A percentile compares a stretch with the other conserved stretches of the same genome.
phyloP scores from a whole-genome alignment of 441 rosid species.

The Jatropha multifida region DNA sequence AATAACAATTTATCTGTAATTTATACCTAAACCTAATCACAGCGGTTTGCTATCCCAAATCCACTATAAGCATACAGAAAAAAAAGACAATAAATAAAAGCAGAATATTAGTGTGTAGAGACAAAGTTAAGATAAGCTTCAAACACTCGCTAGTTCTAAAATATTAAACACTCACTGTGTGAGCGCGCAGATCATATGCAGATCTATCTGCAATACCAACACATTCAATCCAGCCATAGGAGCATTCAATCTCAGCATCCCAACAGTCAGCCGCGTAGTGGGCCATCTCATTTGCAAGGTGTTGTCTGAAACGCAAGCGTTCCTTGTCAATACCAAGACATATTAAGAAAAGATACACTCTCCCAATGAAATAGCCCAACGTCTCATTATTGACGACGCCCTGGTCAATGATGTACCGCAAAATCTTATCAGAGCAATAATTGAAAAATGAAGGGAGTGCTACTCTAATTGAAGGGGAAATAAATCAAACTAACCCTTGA shows the following conservation, averaged over 20 bases:
- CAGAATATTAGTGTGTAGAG: too few relatives aligned
- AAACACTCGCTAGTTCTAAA: background rate
- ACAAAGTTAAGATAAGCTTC: constrained; percentile 5
- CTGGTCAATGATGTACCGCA: constrained; percentile 28
- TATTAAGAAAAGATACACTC: constrained; percentile 65
- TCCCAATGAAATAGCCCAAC: constrained; percentile 69
- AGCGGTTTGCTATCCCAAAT: constrained; percentile 35
- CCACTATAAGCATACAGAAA: background rate
- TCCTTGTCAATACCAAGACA: constrained; percentile 55
- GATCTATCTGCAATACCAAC: constrained; percentile 86
- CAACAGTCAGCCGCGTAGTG: constrained; percentile 84
- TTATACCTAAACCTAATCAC: background rate
- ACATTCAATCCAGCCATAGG: constrained; percentile 82
- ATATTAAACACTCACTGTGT: constrained; percentile 38
- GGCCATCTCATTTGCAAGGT: constrained; percentile 82
- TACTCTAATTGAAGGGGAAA: constrained; percentile 15
- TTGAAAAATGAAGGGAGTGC: background rate
- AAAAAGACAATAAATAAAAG: background rate
- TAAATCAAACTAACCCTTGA: constrained; percentile 40
- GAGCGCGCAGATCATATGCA: constrained; percentile 69
- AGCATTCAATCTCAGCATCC: constrained; percentile 83
- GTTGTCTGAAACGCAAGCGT: constrained; percentile 63
- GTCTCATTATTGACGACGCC: constrained; percentile 68
- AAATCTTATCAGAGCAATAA: background rate
- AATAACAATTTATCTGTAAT: background rate